Evolutionary conservation across 2,329 filamentous ascomycete genomes (phyloP).

Genomic region (Talaromyces verruculosus): DNA sequence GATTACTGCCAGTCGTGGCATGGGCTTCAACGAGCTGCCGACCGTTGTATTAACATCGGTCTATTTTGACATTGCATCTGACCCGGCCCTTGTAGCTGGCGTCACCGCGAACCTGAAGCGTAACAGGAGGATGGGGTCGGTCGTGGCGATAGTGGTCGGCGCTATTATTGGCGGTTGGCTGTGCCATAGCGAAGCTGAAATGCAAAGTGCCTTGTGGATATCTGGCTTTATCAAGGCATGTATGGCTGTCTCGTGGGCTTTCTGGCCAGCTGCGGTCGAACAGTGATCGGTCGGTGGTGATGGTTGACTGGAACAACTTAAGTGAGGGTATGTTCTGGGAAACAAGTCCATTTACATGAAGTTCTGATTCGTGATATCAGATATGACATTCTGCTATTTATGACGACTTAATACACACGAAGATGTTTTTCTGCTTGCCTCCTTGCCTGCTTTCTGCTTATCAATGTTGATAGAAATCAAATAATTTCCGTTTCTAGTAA

Average conservation of each 20-base stretch:
- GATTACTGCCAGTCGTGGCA: constrained; percentile 44
- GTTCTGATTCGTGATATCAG: not conserved
- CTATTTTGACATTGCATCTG: constrained; percentile 48
- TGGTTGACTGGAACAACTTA: not conserved
- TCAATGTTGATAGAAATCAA: not conserved
- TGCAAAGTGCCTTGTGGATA: constrained; percentile 46
- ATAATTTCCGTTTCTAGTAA: not conserved
- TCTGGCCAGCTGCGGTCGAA: constrained; percentile 34
- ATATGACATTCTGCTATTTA: not conserved
- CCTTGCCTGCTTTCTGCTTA: not conserved
- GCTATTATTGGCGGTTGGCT: constrained; percentile 46
- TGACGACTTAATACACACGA: not conserved
- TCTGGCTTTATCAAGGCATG: constrained; percentile 42
- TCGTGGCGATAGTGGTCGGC: constrained; percentile 41
- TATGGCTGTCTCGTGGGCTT: constrained; percentile 39
- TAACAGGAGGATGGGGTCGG: constrained; percentile 40
- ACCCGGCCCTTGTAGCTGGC: constrained; percentile 37
- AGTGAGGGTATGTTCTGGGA: not conserved
- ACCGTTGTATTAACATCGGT: constrained; percentile 49
- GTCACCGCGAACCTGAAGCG: constrained; percentile 41
- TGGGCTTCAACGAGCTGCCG: constrained; percentile 48
- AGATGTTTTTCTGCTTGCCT: not conserved
- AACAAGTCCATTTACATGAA: not conserved
- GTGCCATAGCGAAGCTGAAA: constrained; percentile 43
- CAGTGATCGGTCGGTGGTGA: not conserved